Base-by-base conservation (phyloP, 2,329 filamentous ascomycete genomes). In the Nigrospora sphaerica region DNA sequence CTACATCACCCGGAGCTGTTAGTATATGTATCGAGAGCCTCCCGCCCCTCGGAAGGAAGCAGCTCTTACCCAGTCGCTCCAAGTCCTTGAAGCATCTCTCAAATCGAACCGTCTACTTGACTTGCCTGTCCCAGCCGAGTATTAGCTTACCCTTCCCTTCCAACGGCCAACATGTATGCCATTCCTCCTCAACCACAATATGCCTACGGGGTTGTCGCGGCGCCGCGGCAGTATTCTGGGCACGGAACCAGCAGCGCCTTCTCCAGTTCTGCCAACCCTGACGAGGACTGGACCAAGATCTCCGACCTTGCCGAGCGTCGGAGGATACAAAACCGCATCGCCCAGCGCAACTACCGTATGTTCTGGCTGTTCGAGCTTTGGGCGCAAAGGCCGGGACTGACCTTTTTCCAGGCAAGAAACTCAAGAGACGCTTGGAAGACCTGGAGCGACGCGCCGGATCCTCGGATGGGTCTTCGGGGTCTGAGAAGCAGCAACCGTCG, bases 251-350 rank as follows among this genome's bases (percentile, higher is more conserved):
- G 89, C 73, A 95, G 89, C 70, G 92, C 92, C 57, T 95, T 95
- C 75, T 95, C 88, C 70, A 86, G 86, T 59, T 95, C 89, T 53
- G 92, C 91, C 58, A 95, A 95, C 66, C 88, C 92, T 46, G 91
- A 96, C 62, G 92, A 97, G 72, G 92, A 97, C 73, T 97, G 92
- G 92, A 96, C 92, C 63, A 95, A 96, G 81, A 95, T 97, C 65
- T 95, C 92, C 48, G 92, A 97, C 68, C 83, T 97, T 49, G 92
- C 91, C 44, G 92, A 97, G 72, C 84, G 93, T 62, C 78, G 91
- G 60, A 81, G 91, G 63, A 95, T 96, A 72, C 91, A 97, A 71
- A 97, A 97, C 73, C 84, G 92, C 57, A 96, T 97, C 76, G 92
- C 92, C 56, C 92, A 97, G 72, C 85, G 91, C 61, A 95, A 95